Conservation (phyloP, 768 basidiomycete species). For the Saitozyma podzolica region DNA sequence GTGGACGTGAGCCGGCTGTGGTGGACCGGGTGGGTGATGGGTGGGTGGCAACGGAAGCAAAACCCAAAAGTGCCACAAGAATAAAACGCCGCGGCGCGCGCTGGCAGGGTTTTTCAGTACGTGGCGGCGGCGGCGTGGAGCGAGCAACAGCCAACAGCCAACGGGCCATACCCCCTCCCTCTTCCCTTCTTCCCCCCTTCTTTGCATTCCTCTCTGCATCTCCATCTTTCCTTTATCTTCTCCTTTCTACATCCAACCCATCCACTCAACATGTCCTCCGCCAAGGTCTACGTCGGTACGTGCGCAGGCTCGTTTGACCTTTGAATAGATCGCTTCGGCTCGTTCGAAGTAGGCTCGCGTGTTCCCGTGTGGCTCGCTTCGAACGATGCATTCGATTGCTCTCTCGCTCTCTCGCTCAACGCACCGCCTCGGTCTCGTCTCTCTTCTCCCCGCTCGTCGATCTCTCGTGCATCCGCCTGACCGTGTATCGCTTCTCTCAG, state of each 20-base stretch:
- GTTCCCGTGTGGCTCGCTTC: not conserved
- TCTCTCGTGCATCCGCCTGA: constrained; percentile 2
- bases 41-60: not conserved
- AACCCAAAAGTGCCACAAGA: too few relatives aligned
- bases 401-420: constrained; percentile 7
- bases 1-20: not conserved
- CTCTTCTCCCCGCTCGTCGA: not conserved
- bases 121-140: not conserved
- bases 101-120: not conserved
- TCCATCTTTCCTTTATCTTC: constrained; percentile 2
- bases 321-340: not conserved
- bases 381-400: not conserved
- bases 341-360: not conserved
- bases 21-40: not conserved
- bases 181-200: not conserved
- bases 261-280: constrained; percentile 26
- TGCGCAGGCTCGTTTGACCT: constrained; percentile 3
- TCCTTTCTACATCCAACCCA: constrained; percentile 5
- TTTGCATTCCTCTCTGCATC: constrained; percentile 7
- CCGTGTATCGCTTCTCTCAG: constrained; percentile 17
- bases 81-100: not conserved
- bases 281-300: constrained; percentile 53
- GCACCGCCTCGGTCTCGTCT: constrained; percentile 11
- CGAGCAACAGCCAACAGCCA: not conserved
- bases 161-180: not conserved